These are phyloP conservation scores for Panellus pusillus DNA, from an alignment of 768 basidiomycete species.

Conservation along the genomic window DNA sequence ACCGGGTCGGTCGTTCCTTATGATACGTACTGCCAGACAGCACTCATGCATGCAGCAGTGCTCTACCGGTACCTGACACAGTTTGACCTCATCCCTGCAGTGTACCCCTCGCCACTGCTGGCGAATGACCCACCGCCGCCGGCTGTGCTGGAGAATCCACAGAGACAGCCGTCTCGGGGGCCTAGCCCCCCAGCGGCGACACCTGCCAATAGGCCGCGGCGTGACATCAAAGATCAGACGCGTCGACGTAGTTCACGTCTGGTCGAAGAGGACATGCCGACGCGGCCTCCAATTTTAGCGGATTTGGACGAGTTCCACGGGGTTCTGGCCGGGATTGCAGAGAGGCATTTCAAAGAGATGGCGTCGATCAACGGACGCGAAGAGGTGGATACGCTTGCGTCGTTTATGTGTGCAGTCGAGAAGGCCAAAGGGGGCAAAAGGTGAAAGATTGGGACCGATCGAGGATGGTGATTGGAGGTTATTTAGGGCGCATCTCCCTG, in stretches of 20 bases:
- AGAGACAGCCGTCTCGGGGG: constrained; percentile 45
- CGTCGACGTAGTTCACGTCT: constrained; percentile 73
- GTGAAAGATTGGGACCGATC: no score
- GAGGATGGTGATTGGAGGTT: constrained; percentile 6
- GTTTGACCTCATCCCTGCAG: constrained; percentile 67
- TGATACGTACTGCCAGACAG: neutral
- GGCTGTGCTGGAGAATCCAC: constrained; percentile 52
- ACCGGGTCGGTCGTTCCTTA: constrained; percentile 21
- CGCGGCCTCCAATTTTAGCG: constrained; percentile 64
- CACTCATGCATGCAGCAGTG: constrained; percentile 23
- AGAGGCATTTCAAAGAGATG: constrained; percentile 70
- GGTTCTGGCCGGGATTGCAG: constrained; percentile 67
- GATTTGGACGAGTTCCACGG: constrained; percentile 69
- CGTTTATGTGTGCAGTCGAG: constrained; percentile 77
- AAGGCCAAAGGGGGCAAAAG: constrained; percentile 44
- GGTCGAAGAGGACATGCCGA: constrained; percentile 59
- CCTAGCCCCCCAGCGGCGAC: constrained; percentile 52
- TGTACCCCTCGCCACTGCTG: constrained; percentile 70
- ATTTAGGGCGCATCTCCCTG: neutral
- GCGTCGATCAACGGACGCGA: constrained; percentile 51
- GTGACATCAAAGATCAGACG: constrained; percentile 57
- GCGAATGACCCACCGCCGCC: constrained; percentile 73
- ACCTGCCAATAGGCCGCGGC: constrained; percentile 70
- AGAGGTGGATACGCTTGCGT: constrained; percentile 80
- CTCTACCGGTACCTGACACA: constrained; percentile 74